phyloP scores from a whole-genome alignment of 179 eudicot genomes.

The Sideroxylon spinosum region DNA sequence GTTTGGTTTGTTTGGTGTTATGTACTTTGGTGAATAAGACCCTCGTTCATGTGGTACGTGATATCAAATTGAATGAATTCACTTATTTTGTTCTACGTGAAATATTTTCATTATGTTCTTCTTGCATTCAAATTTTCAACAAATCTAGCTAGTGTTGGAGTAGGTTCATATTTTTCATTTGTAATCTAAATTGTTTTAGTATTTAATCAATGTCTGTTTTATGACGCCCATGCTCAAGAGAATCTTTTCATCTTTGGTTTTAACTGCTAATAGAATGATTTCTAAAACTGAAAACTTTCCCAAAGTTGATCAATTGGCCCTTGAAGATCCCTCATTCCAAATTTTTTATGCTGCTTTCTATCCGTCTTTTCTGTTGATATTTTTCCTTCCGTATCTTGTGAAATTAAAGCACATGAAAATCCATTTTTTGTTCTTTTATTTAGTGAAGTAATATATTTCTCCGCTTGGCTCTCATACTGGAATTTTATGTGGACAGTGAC shows the following conservation, averaged over 20 bases:
- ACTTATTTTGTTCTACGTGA: neutral
- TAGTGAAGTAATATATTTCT: neutral
- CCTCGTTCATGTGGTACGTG: neutral
- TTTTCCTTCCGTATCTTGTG: neutral
- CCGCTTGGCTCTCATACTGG: neutral
- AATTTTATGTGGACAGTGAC: slow-evolving; percentile 39
- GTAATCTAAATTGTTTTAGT: neutral
- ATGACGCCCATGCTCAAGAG: neutral
- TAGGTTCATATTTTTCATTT: neutral
- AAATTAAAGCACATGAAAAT: neutral
- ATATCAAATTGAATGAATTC: neutral
- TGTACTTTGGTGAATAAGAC: slow-evolving; percentile 9
- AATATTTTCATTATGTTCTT: neutral
- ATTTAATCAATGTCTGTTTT: neutral
- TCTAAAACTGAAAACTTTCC: neutral
- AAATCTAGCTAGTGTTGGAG: neutral
- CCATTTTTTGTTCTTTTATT: neutral
- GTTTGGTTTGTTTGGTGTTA: neutral
- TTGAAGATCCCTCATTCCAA: neutral
- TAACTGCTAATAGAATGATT: neutral
- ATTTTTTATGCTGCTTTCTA: neutral
- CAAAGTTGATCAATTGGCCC: neutral
- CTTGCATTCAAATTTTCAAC: neutral
- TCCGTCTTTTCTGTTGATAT: neutral
- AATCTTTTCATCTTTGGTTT: neutral